These are phyloP conservation scores for Tylopilus balloui DNA, from an alignment of 768 basidiomycete genomes.

Conservation along the genomic window DNA sequence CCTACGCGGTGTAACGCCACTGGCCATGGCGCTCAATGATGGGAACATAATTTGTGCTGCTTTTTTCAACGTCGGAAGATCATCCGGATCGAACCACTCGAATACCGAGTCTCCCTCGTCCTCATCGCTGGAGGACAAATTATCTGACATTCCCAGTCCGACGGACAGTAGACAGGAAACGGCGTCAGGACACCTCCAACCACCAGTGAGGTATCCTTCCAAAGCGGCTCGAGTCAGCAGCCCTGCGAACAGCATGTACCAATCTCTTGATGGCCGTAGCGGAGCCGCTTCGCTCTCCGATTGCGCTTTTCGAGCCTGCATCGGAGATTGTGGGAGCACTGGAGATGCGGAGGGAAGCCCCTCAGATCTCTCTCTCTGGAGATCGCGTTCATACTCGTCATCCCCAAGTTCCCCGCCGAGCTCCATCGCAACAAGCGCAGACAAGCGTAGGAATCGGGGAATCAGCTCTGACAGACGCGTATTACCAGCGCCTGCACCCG, in stretches of 20 bases:
- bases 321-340: slow-evolving; percentile 9
- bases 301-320: slow-evolving; percentile 21
- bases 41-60: slow-evolving; percentile 71
- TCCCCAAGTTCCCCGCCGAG: slow-evolving; percentile 66
- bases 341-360: slow-evolving; percentile 10
- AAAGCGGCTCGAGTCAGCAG: slow-evolving; percentile 78
- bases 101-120: slow-evolving; percentile 41
- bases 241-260: slow-evolving; percentile 78
- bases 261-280: slow-evolving; percentile 64
- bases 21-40: slow-evolving; percentile 33
- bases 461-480: slow-evolving; percentile 64
- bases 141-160: slow-evolving; percentile 49
- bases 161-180: slow-evolving; percentile 70
- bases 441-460: slow-evolving; percentile 68
- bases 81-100: slow-evolving; percentile 69
- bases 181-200: slow-evolving; percentile 71
- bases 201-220: slow-evolving; percentile 79
- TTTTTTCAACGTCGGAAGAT: slow-evolving; percentile 61
- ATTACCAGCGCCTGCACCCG: slow-evolving; percentile 46
- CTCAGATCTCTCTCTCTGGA: slow-evolving; percentile 26
- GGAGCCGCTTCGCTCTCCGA: slow-evolving; percentile 44
- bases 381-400: slow-evolving; percentile 41
- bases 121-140: slow-evolving; percentile 23
- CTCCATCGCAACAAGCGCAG: slow-evolving; percentile 74
- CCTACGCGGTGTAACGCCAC: slow-evolving; percentile 29